phyloP scores from a whole-genome alignment of 2,329 filamentous ascomycete genomes.

The Hortaea werneckii region DNA sequence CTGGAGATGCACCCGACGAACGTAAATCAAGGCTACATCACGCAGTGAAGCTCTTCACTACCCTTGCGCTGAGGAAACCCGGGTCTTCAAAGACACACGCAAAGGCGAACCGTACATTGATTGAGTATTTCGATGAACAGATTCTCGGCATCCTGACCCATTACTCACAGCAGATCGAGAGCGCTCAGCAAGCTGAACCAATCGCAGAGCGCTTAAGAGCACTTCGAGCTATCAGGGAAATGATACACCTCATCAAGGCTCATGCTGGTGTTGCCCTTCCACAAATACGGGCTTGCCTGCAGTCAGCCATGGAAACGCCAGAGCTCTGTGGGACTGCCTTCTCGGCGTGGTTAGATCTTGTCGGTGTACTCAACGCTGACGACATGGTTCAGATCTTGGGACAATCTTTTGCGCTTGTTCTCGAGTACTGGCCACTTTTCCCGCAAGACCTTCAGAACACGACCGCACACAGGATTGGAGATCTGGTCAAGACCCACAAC shows the following conservation, averaged over 20 bases:
- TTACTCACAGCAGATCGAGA: conserved; percentile 67
- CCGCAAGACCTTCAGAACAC: conserved; percentile 48
- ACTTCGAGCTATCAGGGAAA: conserved; percentile 74
- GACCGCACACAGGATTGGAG: conserved; percentile 53
- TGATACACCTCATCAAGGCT: conserved; percentile 66
- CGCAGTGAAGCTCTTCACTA: conserved; percentile 38
- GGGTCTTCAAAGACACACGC: conserved; percentile 33
- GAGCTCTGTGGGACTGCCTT: conserved; percentile 72
- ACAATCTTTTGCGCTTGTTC: conserved; percentile 80
- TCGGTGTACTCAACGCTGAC: conserved; percentile 63
- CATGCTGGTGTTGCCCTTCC: conserved; percentile 72
- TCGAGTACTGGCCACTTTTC: conserved; percentile 66
- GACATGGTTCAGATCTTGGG: conserved; percentile 74
- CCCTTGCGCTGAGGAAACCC: conserved; percentile 40
- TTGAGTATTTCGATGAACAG: conserved; percentile 69
- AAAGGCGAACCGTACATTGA: conserved; percentile 50
- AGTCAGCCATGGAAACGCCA: conserved; percentile 67
- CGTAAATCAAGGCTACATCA: conserved; percentile 33
- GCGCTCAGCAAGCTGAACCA: conserved; percentile 6
- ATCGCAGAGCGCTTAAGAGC: conserved; percentile 47
- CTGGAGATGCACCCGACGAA: conserved; percentile 55
- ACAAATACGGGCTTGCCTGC: conserved; percentile 86
- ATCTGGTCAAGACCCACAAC: conserved; percentile 54
- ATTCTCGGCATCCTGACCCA: conserved; percentile 78
- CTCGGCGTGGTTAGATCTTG: conserved; percentile 71